Evolutionary conservation across 2,329 filamentous ascomycete genomes (phyloP), one percentile per base, ranked within the genome.

Genomic region (Tolypocladium guangdongense): DNA sequence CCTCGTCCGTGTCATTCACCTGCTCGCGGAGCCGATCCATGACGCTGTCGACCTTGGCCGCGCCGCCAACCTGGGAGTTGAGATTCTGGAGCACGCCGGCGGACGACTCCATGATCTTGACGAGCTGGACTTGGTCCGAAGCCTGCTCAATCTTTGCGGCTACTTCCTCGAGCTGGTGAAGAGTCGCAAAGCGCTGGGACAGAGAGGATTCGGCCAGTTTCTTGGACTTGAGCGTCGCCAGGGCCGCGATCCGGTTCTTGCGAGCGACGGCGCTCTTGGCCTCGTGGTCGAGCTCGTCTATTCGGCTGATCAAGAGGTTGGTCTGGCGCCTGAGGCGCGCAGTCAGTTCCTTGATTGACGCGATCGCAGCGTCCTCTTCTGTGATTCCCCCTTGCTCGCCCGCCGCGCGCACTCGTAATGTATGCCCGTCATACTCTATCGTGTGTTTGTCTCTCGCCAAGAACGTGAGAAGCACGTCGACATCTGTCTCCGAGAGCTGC

Each of bases 91-190:
- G 77, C 1, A 88, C 89, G 36, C 78, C 78, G 0, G 86, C 82
- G 57, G 88, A 90, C 18, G 84, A 80, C 63, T 90, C 82, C 85
- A 99, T 91, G 7, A 90, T 85, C 55, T 81, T 80, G 10, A 97
- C 83, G 16, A 96, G 80, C 61, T 90, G 86, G 10, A 95, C 83
- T 58, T 96, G 88, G 68, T 91, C 88, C 0, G 83, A 79, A 0
- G 93, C 93, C 67, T 92, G 84, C 66, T 96, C 86, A 51, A 99
- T 88, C 64, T 86, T 87, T n/a, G 78, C 70, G 52, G 90, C 87
- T 0, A 95, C 84, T 57, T 88, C 83, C 69, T 97, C 90, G 1
- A 99, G 78, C 68, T 96, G 90, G 43, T 77, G 74, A 2, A 96
- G 78, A 0, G 88, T 88, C 10, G 84, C 83, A 33, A 85, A 82